Percentiles rank a stretch among this genome's conserved stretches.
Conservation (phyloP, 345 rosid genomes). For the Salix caprea region DNA sequence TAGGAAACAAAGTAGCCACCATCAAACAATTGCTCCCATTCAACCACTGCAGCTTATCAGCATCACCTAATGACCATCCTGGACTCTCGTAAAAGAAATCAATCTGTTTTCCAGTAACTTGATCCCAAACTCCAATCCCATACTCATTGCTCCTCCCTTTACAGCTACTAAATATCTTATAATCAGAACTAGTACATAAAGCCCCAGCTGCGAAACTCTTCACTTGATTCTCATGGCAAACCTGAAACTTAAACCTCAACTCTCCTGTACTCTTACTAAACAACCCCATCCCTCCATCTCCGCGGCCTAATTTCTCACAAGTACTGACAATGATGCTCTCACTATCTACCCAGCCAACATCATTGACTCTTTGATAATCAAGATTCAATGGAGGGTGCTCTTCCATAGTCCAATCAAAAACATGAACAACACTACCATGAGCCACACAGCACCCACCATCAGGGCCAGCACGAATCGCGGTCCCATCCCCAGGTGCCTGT, state of each 20-base stretch:
- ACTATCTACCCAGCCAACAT: constrained; percentile 71
- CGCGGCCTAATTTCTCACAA: constrained; percentile 72
- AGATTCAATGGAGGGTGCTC: constrained; percentile 74
- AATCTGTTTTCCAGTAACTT: constrained; percentile 65
- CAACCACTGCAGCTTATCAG: constrained; percentile 86
- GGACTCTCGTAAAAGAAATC: constrained; percentile 86
- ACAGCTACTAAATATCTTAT: constrained; percentile 70
- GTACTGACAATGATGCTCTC: constrained; percentile 63
- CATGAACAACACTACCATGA: constrained; percentile 86
- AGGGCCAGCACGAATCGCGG: constrained; percentile 88
- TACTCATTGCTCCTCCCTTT: constrained; percentile 92
- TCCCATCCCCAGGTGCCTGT: constrained; percentile 93
- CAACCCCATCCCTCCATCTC: constrained; percentile 95
- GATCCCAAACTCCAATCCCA: constrained; percentile 98
- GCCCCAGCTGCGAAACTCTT: constrained; percentile 94
- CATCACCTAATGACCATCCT: constrained; percentile 93
- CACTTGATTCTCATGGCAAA: constrained; percentile 56
- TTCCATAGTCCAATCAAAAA: constrained; percentile 84
- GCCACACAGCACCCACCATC: constrained; percentile 96
- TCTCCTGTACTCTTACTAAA: constrained; percentile 71
- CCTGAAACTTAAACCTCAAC: constrained; percentile 66
- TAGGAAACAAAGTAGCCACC: constrained; percentile 91
- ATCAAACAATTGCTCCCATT: constrained; percentile 64
- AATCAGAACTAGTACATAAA: constrained; percentile 56
- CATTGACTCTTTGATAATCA: constrained; percentile 87